Percentiles rank a stretch among this genome's conserved stretches.
Conservation (phyloP, 1,139 yeast species). For the Candida anutae region DNA sequence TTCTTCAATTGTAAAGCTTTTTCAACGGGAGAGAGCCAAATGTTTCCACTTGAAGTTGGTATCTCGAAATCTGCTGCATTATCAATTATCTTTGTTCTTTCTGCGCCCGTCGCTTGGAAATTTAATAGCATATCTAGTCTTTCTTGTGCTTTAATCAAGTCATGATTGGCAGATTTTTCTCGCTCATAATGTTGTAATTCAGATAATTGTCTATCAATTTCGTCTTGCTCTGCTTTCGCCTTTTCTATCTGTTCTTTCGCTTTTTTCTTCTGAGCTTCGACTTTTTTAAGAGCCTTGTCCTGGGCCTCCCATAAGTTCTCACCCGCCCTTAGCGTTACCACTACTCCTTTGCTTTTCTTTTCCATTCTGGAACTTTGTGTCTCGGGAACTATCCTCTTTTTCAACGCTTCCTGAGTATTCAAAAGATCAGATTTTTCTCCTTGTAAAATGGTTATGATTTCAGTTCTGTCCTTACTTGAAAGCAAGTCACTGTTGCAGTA, state of each 20-base stretch:
- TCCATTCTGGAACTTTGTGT: slow-evolving; percentile 11
- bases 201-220: slow-evolving; percentile 27
- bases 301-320: slow-evolving; percentile 65
- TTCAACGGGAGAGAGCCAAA: slow-evolving; percentile 88
- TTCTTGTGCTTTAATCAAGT: slow-evolving; percentile 59
- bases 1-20: slow-evolving; percentile 74
- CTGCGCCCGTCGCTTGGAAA: slow-evolving; percentile 82
- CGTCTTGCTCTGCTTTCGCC: slow-evolving; percentile 22
- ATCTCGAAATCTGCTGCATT: slow-evolving; percentile 83
- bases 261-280: slow-evolving; percentile 30
- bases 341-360: slow-evolving; percentile 33
- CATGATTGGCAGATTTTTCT: slow-evolving; percentile 37
- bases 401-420: slow-evolving; percentile 10
- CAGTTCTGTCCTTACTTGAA: slow-evolving; percentile 49
- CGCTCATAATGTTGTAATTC: slow-evolving; percentile 31
- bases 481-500: slow-evolving; percentile 69
- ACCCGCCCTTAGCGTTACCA: slow-evolving; percentile 48
- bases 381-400: slow-evolving; percentile 12
- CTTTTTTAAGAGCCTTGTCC: slow-evolving; percentile 50
- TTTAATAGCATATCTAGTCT: slow-evolving; percentile 64
- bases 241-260: slow-evolving; percentile 15
- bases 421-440: slow-evolving; percentile 38
- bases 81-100: slow-evolving; percentile 86
- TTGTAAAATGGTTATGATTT: slow-evolving; percentile 45
- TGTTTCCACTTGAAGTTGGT: slow-evolving; percentile 41